These are phyloP conservation scores for Zygosaccharomyces kombuchaensis DNA, from an alignment of 805 yeast genomes.

Conservation along the genomic window DNA sequence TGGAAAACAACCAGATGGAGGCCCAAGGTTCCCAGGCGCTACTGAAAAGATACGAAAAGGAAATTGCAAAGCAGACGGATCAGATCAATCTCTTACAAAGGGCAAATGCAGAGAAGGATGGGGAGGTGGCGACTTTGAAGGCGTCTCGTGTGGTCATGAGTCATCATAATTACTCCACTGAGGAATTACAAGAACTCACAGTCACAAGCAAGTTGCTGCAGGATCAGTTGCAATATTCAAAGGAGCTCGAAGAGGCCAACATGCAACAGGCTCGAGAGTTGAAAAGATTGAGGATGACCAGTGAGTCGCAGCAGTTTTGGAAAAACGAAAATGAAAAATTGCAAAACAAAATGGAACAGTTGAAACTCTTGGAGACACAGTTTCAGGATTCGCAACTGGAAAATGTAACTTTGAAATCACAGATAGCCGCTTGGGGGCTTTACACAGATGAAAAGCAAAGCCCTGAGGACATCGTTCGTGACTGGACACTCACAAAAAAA, in stretches of 20 bases:
- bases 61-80: conserved; percentile 20
- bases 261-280: conserved; percentile 51
- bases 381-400: conserved; percentile 48
- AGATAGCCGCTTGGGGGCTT: conserved; percentile 45
- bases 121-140: conserved; percentile 28
- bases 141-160: conserved; percentile 37
- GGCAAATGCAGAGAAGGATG: conserved; percentile 23
- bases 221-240: conserved; percentile 43
- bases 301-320: conserved; percentile 26
- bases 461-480: conserved; percentile 39
- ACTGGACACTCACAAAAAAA: conserved; percentile 39
- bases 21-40: conserved; percentile 17
- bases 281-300: conserved; percentile 39
- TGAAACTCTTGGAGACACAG: conserved; percentile 43
- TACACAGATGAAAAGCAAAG: conserved; percentile 32
- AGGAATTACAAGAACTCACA: conserved; percentile 34
- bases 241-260: conserved; percentile 48
- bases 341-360: conserved; percentile 41
- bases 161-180: conserved; percentile 31
- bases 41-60: conserved; percentile 26
- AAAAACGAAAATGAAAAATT: conserved; percentile 25
- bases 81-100: conserved; percentile 24
- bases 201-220: conserved; percentile 35
- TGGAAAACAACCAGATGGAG: conserved; percentile 19
- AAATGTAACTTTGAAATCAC: conserved; percentile 44